Percentiles rank a stretch among this genome's conserved stretches.
Conservation (phyloP, 2,329 filamentous ascomycete genomes). For the Colletotrichum filicis region DNA sequence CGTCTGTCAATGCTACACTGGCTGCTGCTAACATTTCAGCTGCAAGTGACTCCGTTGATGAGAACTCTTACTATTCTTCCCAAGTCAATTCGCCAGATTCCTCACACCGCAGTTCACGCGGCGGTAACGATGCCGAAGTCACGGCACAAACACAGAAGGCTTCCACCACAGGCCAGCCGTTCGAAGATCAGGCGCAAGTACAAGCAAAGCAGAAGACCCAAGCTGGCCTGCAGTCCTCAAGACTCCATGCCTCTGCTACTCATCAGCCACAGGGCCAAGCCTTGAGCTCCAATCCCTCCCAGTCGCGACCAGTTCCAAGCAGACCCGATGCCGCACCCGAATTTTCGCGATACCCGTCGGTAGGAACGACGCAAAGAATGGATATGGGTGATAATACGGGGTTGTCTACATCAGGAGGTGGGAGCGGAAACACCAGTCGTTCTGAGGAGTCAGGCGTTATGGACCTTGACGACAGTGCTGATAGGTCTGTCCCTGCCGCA, state of each 20-base stretch:
- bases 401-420: constrained; percentile 50
- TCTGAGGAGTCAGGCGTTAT: constrained; percentile 51
- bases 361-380: constrained; percentile 29
- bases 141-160: constrained; percentile 40
- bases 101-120: constrained; percentile 56
- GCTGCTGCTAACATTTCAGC: constrained; percentile 66
- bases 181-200: constrained; percentile 3
- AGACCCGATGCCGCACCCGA: background rate
- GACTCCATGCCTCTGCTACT: constrained; percentile 32
- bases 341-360: constrained; percentile 26
- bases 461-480: constrained; percentile 35
- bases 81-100: constrained; percentile 81
- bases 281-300: constrained; percentile 23
- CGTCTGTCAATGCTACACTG: constrained; percentile 65
- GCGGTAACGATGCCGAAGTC: constrained; percentile 58
- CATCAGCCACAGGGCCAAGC: constrained; percentile 36
- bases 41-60: constrained; percentile 85
- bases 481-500: constrained; percentile 32
- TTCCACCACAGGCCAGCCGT: constrained; percentile 29
- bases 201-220: constrained; percentile 9
- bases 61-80: constrained; percentile 96
- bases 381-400: constrained; percentile 29
- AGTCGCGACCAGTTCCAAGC: background rate
- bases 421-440: constrained; percentile 53
- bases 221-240: constrained; percentile 18